These are phyloP conservation scores for Paxillus ammoniavirescens DNA, from an alignment of 768 basidiomycete species.

Conservation along the genomic window DNA sequence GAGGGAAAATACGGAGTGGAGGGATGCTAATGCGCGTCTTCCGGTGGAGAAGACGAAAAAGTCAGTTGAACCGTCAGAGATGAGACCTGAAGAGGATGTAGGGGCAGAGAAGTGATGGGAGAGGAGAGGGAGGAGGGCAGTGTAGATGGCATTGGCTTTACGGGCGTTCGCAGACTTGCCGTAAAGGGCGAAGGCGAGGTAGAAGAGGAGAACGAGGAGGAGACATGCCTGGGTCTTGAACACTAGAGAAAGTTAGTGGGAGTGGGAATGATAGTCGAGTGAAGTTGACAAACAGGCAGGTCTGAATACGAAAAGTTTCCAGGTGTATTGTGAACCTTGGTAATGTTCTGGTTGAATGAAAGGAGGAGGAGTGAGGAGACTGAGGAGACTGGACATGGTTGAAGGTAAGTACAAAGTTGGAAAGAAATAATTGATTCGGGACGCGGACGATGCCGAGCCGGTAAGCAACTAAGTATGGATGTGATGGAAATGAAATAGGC, in stretches of 20 bases:
- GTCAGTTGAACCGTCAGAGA: conserved; percentile 71
- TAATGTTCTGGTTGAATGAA: conserved; percentile 57
- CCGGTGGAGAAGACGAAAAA: conserved; percentile 89
- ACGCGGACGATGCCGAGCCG: no score
- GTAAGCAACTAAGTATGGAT: no score
- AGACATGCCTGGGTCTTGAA: conserved; percentile 67
- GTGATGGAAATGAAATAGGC: not conserved
- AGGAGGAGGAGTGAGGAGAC: conserved; percentile 54
- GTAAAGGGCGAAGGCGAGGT: conserved; percentile 53
- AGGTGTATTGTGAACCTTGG: conserved; percentile 70
- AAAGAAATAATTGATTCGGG: no score
- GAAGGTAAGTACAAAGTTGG: no score
- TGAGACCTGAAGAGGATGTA: conserved; percentile 46
- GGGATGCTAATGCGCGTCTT: conserved; percentile 67
- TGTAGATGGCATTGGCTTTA: conserved; percentile 65
- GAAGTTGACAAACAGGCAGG: conserved; percentile 56
- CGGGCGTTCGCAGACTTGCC: conserved; percentile 60
- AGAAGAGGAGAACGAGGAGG: conserved; percentile 51
- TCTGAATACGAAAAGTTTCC: conserved; percentile 76
- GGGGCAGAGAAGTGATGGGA: conserved; percentile 76
- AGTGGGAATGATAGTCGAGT: not conserved
- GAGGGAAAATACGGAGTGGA: conserved; percentile 79
- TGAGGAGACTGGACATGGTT: conserved; percentile 8
- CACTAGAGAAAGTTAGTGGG: conserved; percentile 34
- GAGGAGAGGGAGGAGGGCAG: conserved; percentile 57